phyloP scores from a whole-genome alignment of 2,329 filamentous ascomycete genomes.

The Ophiostoma novo-ulmi region DNA sequence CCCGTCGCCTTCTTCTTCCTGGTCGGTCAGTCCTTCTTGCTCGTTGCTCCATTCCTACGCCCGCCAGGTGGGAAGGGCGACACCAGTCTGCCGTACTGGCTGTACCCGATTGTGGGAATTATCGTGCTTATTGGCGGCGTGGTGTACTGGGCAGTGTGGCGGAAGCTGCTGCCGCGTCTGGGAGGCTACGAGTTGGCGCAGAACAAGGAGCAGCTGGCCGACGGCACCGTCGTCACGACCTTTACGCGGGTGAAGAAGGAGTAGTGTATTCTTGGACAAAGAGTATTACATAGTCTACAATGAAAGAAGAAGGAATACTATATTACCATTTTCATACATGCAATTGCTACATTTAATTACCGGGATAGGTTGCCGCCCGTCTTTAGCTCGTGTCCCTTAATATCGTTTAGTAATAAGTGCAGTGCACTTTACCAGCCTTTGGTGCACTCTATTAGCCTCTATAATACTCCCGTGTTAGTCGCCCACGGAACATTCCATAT shows the following conservation, averaged over 20 bases:
- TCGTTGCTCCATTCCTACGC: constrained; percentile 42
- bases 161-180: constrained; percentile 35
- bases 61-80: constrained; percentile 42
- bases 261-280: background rate
- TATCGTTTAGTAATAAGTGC: background rate
- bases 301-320: background rate
- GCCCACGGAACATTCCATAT: background rate
- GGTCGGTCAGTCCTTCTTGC: constrained; percentile 39
- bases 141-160: constrained; percentile 35
- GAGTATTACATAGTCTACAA: background rate
- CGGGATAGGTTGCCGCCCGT: background rate
- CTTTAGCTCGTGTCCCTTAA: background rate
- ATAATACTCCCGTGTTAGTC: background rate
- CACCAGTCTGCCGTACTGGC: constrained; percentile 39
- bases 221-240: constrained; percentile 31
- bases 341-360: background rate
- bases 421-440: background rate
- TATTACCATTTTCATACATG: background rate
- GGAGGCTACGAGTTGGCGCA: constrained; percentile 47
- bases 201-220: constrained; percentile 28
- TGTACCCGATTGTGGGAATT: constrained; percentile 41
- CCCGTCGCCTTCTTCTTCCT: constrained; percentile 47
- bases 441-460: background rate
- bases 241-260: constrained; percentile 24
- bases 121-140: constrained; percentile 37